Conservation (phyloP, 192 early-diverging fungal genomes). For the Coemansia sp. region DNA sequence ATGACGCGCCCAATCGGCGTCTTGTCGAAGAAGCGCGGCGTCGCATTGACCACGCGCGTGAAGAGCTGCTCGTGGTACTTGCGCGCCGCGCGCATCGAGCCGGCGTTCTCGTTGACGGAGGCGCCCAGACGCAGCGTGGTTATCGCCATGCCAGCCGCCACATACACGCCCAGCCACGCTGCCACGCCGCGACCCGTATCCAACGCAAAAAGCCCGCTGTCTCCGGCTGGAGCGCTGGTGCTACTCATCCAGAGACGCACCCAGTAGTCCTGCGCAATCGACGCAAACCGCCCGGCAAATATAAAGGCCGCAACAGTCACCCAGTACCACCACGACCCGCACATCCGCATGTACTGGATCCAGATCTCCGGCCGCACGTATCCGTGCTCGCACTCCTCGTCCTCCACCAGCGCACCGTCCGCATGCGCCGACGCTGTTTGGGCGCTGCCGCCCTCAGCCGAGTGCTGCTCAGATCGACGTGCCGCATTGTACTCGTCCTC, state of each 20-base stretch:
- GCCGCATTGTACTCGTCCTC: constrained; percentile 42
- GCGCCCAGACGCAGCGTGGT: constrained; percentile 44
- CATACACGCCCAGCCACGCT: constrained; percentile 67
- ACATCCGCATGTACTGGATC: constrained; percentile 71
- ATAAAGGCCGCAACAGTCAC: constrained; percentile 13
- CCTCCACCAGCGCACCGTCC: constrained; percentile 69
- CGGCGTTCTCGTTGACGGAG: constrained; percentile 24
- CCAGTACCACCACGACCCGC: constrained; percentile 70
- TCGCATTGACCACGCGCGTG: constrained; percentile 65
- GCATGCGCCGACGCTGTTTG: constrained; percentile 11
- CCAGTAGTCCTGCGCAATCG: constrained; percentile 65
- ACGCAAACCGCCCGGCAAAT: constrained; percentile 51
- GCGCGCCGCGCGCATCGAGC: constrained; percentile 58
- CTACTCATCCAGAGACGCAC: constrained; percentile 62
- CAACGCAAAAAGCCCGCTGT: neutral
- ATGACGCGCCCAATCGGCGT: constrained; percentile 88
- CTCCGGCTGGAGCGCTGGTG: neutral
- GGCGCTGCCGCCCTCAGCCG: neutral
- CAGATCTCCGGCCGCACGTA: constrained; percentile 76
- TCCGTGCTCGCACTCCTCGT: constrained; percentile 84
- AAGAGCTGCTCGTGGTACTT: constrained; percentile 62
- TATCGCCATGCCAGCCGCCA: constrained; percentile 57
- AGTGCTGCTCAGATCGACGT: constrained; percentile 15
- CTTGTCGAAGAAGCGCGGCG: constrained; percentile 86
- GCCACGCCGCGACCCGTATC: constrained; percentile 6